Evolutionary conservation across 305 asterid species (phyloP).

Genomic region (Withania somnifera): DNA sequence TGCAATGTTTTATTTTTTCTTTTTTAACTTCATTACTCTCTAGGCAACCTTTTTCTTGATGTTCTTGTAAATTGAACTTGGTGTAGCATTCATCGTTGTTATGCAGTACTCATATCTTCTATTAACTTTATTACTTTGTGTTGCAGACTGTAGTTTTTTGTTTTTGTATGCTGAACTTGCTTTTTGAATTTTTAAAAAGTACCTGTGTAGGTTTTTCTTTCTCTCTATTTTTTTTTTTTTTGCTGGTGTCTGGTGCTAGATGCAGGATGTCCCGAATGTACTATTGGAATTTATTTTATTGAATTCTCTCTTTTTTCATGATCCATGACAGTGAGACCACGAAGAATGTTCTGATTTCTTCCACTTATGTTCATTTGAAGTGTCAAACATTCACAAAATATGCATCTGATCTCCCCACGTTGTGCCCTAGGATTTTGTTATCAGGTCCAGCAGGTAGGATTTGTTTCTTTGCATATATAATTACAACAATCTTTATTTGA

Average conservation of each 20-base stretch:
- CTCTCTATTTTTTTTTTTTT: background rate
- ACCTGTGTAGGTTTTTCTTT: no score
- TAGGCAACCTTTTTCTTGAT: background rate
- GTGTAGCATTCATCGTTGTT: background rate
- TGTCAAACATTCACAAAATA: constrained; percentile 49
- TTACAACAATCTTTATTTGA: background rate
- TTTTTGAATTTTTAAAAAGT: no score
- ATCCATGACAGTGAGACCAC: constrained; percentile 65
- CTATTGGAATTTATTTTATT: background rate
- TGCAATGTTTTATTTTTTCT: background rate
- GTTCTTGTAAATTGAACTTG: background rate
- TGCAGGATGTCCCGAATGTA: no score
- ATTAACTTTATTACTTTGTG: background rate
- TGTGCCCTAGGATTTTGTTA: constrained; percentile 75
- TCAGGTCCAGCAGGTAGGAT: constrained; percentile 94
- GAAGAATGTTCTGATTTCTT: constrained; percentile 66
- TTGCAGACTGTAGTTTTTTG: background rate
- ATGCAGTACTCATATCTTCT: background rate
- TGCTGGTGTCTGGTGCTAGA: background rate
- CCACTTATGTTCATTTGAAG: constrained; percentile 76
- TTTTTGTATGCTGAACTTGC: background rate
- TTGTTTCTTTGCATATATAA: constrained; percentile 4
- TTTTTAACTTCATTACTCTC: background rate
- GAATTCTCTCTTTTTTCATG: background rate
- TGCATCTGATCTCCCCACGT: constrained; percentile 65